Percentiles rank a stretch among this genome's conserved stretches.
Evolutionary conservation across 495 filamentous ascomycete species (phyloP).

Genomic region (Platismatia glauca): DNA sequence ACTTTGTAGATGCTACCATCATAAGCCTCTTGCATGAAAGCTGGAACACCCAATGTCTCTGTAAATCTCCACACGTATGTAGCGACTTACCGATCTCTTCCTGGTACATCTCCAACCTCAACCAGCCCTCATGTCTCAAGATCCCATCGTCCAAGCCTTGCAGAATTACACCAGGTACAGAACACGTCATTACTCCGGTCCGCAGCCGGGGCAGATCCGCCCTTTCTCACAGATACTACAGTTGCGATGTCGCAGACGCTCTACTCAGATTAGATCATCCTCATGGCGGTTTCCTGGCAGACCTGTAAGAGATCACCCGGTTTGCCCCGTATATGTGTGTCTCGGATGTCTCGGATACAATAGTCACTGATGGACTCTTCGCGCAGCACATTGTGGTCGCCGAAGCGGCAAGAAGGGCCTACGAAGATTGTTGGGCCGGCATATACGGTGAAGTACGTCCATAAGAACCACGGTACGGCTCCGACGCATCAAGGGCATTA

Average conservation of each 20-base stretch:
- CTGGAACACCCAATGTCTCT: too few relatives aligned
- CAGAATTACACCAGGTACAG: slow-evolving; percentile 37
- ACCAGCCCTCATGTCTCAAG: slow-evolving; percentile 3
- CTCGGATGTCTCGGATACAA: not conserved
- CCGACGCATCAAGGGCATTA: slow-evolving; percentile 42
- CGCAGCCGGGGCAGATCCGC: too few relatives aligned
- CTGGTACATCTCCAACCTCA: too few relatives aligned
- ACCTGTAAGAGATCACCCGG: slow-evolving; percentile 31
- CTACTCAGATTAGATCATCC: slow-evolving; percentile 41
- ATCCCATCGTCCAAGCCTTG: slow-evolving; percentile 26
- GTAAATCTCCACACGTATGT: too few relatives aligned
- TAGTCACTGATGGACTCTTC: not conserved
- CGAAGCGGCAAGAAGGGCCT: slow-evolving; percentile 38
- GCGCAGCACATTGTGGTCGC: slow-evolving; percentile 44
- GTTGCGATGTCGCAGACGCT: slow-evolving; percentile 32
- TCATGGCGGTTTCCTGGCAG: slow-evolving; percentile 49
- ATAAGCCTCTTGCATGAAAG: too few relatives aligned
- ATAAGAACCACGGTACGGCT: slow-evolving; percentile 31
- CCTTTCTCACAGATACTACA: not conserved
- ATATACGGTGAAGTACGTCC: slow-evolving; percentile 48
- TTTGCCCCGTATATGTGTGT: not conserved
- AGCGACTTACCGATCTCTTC: too few relatives aligned
- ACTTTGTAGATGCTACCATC: too few relatives aligned
- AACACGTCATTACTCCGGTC: not conserved
- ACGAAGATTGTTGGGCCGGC: slow-evolving; percentile 51